Evolutionary conservation across 2,329 filamentous ascomycete species (phyloP), one percentile per base, ranked within the genome.

Genomic region (Thielaviopsis musarum): DNA sequence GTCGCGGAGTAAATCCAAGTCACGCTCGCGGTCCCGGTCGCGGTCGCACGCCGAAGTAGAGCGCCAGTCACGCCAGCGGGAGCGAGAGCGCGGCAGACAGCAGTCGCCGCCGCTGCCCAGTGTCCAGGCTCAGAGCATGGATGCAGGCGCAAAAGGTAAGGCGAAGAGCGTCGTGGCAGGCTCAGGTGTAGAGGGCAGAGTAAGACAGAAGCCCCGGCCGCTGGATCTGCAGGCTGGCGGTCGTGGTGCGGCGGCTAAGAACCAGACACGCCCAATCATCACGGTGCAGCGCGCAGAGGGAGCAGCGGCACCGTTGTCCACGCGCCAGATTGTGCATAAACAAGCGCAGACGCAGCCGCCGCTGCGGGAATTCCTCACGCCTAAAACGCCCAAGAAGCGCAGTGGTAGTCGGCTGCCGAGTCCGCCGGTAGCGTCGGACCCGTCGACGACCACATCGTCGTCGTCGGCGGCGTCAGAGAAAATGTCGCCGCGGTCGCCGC

Each of bases 331-430:
- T 26, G 24, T 34, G 30, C 30, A 34, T 3, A 9, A 2, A 9
- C 30, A 9, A 5, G 30, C 30, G 10, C 30, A 5, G 7, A 34
- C 10, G 30, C 30, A 34, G 30, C 5, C 15, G 38, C 38, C 38
- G 38, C 34, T 52, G 6, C 53, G 58, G 5, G 38, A 56, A 41
- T 59, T 59, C 12, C 53, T 59, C 5, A 59, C 58, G 15, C 58
- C 58, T 1, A 59, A 59, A 19, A 52, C 52, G 7, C 57, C 57
- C 7, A 41, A 48, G 45, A 52, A 30, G 30, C 15, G 38, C 9
- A n/a, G 38, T 13, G 38, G 38, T 1, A 12, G 7, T 10, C 38
- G 15, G 38, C 38, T 17, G 38, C 13, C 38, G 38, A 45, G 38
- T 41, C 34, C 34, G 34, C 34, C 34, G 34, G 34, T 4, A 12